phyloP scores from a whole-genome alignment of 2,329 filamentous ascomycete genomes.

The Lizonia empirigonia region DNA sequence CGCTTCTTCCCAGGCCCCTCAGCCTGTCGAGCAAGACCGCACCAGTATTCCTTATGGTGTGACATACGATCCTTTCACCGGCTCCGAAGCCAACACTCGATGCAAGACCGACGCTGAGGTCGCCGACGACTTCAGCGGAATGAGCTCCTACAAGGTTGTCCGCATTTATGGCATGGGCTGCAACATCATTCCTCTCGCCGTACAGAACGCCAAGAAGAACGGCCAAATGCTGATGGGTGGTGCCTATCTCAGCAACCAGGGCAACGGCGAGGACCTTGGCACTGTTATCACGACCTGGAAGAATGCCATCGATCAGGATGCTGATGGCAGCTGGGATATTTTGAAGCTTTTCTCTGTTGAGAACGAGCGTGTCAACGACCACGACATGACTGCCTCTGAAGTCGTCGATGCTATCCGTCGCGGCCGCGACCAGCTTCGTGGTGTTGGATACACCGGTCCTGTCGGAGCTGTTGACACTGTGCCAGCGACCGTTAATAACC shows the following conservation, averaged over 20 bases:
- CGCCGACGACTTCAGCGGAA: conserved; percentile 64
- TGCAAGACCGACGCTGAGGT: conserved; percentile 73
- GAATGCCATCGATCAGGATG: conserved; percentile 55
- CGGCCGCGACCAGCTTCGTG: conserved; percentile 63
- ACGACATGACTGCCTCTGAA: conserved; percentile 53
- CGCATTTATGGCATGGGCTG: conserved; percentile 84
- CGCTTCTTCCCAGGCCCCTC: conserved; percentile 6
- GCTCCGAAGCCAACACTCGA: conserved; percentile 15
- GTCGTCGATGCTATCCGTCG: conserved; percentile 64
- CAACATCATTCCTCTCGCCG: conserved; percentile 68
- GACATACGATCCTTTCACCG: conserved; percentile 43
- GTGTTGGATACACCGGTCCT: conserved; percentile 70
- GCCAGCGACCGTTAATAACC: conserved; percentile 67
- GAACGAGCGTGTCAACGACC: conserved; percentile 75
- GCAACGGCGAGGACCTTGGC: conserved; percentile 49
- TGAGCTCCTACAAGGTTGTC: conserved; percentile 66
- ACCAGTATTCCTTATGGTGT: conserved; percentile 37
- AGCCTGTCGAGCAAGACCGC: neutral
- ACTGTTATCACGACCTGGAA: conserved; percentile 67
- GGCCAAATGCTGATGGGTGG: conserved; percentile 76
- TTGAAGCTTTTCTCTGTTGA: conserved; percentile 77
- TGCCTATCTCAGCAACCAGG: conserved; percentile 65
- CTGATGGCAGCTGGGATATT: conserved; percentile 65
- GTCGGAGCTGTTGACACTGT: conserved; percentile 85
- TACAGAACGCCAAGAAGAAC: conserved; percentile 66